These are phyloP conservation scores for Fusarium setosum DNA, from an alignment of 2,329 filamentous ascomycete species.

Conservation along the genomic window DNA sequence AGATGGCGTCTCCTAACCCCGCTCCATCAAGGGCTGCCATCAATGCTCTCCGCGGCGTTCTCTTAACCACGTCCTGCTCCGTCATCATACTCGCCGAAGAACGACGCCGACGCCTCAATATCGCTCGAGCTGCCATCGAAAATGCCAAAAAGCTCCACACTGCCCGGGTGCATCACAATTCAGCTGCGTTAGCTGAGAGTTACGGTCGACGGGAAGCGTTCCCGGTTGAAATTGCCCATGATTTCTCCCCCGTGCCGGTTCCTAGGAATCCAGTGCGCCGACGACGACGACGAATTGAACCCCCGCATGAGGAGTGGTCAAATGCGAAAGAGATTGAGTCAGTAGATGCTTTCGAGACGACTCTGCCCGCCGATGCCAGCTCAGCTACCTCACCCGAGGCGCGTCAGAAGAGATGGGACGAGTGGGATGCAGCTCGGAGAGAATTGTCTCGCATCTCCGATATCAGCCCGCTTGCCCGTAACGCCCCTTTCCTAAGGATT, in stretches of 20 bases:
- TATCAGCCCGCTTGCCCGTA: constrained; percentile 23
- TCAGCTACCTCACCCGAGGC: constrained; percentile 8
- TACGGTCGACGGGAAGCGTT: constrained; percentile 39
- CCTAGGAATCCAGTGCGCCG: constrained; percentile 45
- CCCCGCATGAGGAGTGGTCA: neutral
- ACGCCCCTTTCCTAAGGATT: constrained; percentile 27
- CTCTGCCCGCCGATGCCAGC: neutral
- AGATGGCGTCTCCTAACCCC: constrained; percentile 60
- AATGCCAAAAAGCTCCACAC: constrained; percentile 65
- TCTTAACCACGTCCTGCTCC: constrained; percentile 68
- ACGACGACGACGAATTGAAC: constrained; percentile 36
- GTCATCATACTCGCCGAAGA: constrained; percentile 67
- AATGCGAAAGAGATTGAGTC: constrained; percentile 7
- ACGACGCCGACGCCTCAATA: constrained; percentile 64
- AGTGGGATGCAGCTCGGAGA: constrained; percentile 41
- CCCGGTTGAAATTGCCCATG: constrained; percentile 39
- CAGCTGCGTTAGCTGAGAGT: constrained; percentile 43
- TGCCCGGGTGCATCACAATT: constrained; percentile 46
- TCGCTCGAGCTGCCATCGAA: constrained; percentile 60
- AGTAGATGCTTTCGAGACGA: constrained; percentile 16
- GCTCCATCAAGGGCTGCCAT: constrained; percentile 67
- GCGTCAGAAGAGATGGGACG: constrained; percentile 37
- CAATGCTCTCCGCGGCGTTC: constrained; percentile 65
- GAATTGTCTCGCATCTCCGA: constrained; percentile 37
- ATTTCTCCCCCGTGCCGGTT: constrained; percentile 34